Evolutionary conservation across 2,329 filamentous ascomycete species (phyloP), one percentile per base, ranked within the genome.

Genomic region (Diaporthe citriasiana): DNA sequence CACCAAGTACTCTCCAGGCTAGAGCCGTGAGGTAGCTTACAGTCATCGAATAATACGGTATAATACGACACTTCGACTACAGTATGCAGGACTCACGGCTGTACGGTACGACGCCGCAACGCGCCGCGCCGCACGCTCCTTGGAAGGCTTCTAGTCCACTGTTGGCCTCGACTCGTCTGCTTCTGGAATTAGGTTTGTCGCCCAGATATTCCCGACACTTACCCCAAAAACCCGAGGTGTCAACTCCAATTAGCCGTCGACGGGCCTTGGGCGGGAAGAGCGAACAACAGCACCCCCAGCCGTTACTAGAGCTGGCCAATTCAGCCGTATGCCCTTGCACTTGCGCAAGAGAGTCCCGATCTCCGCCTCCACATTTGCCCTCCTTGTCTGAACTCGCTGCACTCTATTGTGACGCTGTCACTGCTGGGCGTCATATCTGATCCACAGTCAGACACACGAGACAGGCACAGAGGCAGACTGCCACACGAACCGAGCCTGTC

Each of bases 201-300:
- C 30, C 40, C 40, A 66, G 60, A 38, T 38, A 50, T 50, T 66
- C 60, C 60, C 60, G 60, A 66, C 60, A 66, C 50, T 66, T 66
- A 66, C 60, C 60, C 60, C 60, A 66, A 66, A 66, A 66, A 66
- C 60, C 60, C 60, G 60, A 66, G 60, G 60, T 66, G 60, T 66
- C 60, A 66, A 66, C 60, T 66, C 60, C 27, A 66, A 66, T 66
- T 66, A 66, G 60, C 60, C 60, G 60, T 66, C 45, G 30, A 66
- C 60, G 60, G 60, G 42, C 42, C 60, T 38, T 66, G 27, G 42
- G 50, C 8, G 17, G 10, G 25, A 35, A 27, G 5, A 40, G 56
- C 56, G n/a, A 22, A 40, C 1, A 7, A 33, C 51, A n/a, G 30
- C 53, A 33, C 27, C 53, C 56, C 56, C 55, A 25, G 30, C 22